Base-by-base conservation (phyloP, 768 basidiomycete species). In the Russula dissimulans region DNA sequence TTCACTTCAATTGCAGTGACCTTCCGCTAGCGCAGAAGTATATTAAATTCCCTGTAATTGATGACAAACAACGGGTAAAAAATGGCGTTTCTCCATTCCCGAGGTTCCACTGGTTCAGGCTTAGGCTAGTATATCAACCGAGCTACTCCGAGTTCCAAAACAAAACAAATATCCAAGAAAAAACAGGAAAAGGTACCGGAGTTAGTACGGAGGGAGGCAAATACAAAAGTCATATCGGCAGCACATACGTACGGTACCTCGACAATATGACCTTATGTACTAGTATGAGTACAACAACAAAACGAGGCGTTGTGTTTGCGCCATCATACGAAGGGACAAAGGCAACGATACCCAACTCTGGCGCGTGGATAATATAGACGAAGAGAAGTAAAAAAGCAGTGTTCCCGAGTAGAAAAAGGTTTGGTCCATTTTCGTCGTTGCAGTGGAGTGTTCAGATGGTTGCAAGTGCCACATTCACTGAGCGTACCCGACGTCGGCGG, bases 201-300 rank as follows among this genome's bases (percentile, higher is more conserved):
- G 42, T 49, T 41, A 29, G 54, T 32, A 38, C 43, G 8, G 42
- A 48, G 22, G 34, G 44, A 51, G 36, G 43, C 42, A 55, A 51
- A 61, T 56, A 56, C 48, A 60, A 7, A 15, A 12, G 26, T 45
- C n/a, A 51, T 51, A 61, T 56, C 54, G 26, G 43, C 43, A 45
- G 43, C 36, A 61, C 36, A 51, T 3, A 44, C 36, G 56, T 22
- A 45, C 41, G 22, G 39, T 36, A 38, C 32, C n/a, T 22, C 22
- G 45, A 44, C 43, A 46, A 26, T 31, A 38, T 9, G 18, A 46
- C 53, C 46, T 36, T 26, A 38, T 42, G 41, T 22, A 34, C 49
- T 18, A 26, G n/a, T 51, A 41, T 32, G 43, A 52, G 55, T 61
- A 56, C 43, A 61, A 61, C 26, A 46, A 50, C 47, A 15, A 34